Base-by-base conservation (phyloP, 805 yeast species). In the Starmerella bacillaris region DNA sequence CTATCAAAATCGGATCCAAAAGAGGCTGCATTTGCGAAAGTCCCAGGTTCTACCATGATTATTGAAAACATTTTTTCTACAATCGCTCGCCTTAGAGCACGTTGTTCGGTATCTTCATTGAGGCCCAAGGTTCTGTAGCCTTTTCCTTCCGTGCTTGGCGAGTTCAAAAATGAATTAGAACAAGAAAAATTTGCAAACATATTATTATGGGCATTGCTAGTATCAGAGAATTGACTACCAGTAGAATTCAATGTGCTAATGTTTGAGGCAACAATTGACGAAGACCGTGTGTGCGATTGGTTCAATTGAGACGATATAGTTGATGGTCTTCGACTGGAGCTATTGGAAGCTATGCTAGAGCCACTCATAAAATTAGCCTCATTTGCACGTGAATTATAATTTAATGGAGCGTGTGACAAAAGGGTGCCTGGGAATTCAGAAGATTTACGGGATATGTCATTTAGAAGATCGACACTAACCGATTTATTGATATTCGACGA, bases 361-460 rank as follows among this genome's bases (percentile, higher is more conserved):
- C 6, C 21, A 5, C 21, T 8, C 11, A 14, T 6, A 5, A 9
- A 7, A 14, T 22, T 29, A 14, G 32, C 6, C 11, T 11, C n/a
- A 27, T 14, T n/a, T 40, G 34, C 11, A 24, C 15, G 15, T 22
- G 41, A 11, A 33, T 15, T 21, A 28, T 20, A 38, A 24, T 37
- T 37, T 5, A 78, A 52, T 1, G 92, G 89, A 1, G 75, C 93
- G 36, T 76, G 78, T 0, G 93, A 77, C 8, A 83, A 56, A 34
- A 83, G 60, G 51, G 82, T 93, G 20, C 94, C 94, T 0, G 94
- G 93, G 48, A 77, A 80, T 18, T 27, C 40, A 3, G 40, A 21
- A n/a, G 37, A 34, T 16, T 24, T 17, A 4, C 33, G 24, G 18
- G 31, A n/a, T 22, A 20, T 21, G 14, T 14, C 38, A 9, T 24